These are phyloP conservation scores for Achaetomium macrosporum DNA, from an alignment of 2,329 filamentous ascomycete genomes.

Conservation along the genomic window DNA sequence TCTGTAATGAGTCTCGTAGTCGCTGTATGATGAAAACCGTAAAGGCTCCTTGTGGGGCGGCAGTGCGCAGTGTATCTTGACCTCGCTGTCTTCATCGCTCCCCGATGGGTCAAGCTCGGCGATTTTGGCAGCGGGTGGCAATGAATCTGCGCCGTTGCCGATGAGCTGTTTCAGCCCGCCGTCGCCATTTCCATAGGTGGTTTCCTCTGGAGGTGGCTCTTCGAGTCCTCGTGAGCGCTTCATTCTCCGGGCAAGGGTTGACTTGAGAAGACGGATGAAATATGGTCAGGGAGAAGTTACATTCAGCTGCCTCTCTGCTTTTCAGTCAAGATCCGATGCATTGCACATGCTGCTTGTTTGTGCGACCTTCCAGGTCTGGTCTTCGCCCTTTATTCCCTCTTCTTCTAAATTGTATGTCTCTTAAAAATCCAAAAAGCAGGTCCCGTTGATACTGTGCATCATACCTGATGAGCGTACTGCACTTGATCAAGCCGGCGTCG, in stretches of 20 bases:
- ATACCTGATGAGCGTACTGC: too few relatives aligned
- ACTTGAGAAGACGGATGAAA: neutral
- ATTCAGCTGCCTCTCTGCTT: neutral
- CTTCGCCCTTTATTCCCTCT: too few relatives aligned
- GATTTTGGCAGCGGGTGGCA: slow-evolving; percentile 44
- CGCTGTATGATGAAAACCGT: slow-evolving; percentile 66
- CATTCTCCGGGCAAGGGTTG: slow-evolving; percentile 35
- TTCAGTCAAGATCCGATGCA: too few relatives aligned
- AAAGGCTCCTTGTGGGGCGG: slow-evolving; percentile 70
- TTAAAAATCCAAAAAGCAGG: too few relatives aligned
- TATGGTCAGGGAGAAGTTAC: slow-evolving; percentile 8
- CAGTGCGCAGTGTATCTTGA: slow-evolving; percentile 69
- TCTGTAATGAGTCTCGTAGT: slow-evolving; percentile 83
- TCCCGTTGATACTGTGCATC: too few relatives aligned
- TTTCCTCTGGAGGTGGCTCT: slow-evolving; percentile 32
- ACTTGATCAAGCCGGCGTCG: too few relatives aligned
- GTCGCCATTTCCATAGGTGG: neutral
- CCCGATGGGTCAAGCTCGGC: slow-evolving; percentile 50
- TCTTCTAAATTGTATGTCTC: too few relatives aligned
- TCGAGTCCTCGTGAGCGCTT: slow-evolving; percentile 59
- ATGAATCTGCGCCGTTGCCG: slow-evolving; percentile 13
- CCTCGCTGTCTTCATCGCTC: slow-evolving; percentile 29
- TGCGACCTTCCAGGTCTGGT: too few relatives aligned
- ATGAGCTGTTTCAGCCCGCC: neutral
- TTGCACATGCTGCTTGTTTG: too few relatives aligned